Evolutionary conservation across 129 eudicot species (phyloP).

Genomic region (Chrysanthemum lavandulifolium): DNA sequence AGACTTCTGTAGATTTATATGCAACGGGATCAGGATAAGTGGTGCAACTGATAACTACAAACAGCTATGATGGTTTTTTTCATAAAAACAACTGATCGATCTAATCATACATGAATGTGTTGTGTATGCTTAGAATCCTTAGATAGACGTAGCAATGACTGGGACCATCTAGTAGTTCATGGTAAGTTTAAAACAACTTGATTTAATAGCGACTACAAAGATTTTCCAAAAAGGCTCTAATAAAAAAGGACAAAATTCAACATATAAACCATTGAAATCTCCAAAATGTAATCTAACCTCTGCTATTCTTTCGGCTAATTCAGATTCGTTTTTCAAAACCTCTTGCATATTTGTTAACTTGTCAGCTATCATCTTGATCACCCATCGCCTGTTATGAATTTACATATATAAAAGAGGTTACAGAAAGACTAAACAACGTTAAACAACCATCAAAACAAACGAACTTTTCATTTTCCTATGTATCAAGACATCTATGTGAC

Average conservation of each 20-base stretch:
- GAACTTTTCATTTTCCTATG: not conserved
- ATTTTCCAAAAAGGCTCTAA: not conserved
- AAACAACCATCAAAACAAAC: constrained; percentile 5
- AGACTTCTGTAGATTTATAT: constrained; percentile 53
- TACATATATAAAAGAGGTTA: constrained; percentile 23
- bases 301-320: constrained; percentile 62
- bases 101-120: not conserved
- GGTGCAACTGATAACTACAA: constrained; percentile 9
- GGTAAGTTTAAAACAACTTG: not conserved
- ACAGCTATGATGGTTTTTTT: constrained; percentile 3
- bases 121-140: too few species aligned
- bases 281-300: constrained; percentile 55
- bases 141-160: too few species aligned
- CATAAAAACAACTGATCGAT: not conserved
- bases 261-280: constrained; percentile 15
- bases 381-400: constrained; percentile 82
- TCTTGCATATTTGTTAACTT: constrained; percentile 61
- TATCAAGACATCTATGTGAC: too few species aligned
- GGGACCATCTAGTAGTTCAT: too few species aligned
- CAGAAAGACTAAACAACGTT: constrained; percentile 6
- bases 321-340: constrained; percentile 71
- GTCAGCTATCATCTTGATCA: constrained; percentile 73
- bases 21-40: constrained; percentile 15
- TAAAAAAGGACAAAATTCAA: not conserved
- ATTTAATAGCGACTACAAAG: not conserved